Evolutionary conservation across 2,329 filamentous ascomycete genomes (phyloP), one percentile per base, ranked within the genome.

Genomic region (Pseudonectria buxi): DNA sequence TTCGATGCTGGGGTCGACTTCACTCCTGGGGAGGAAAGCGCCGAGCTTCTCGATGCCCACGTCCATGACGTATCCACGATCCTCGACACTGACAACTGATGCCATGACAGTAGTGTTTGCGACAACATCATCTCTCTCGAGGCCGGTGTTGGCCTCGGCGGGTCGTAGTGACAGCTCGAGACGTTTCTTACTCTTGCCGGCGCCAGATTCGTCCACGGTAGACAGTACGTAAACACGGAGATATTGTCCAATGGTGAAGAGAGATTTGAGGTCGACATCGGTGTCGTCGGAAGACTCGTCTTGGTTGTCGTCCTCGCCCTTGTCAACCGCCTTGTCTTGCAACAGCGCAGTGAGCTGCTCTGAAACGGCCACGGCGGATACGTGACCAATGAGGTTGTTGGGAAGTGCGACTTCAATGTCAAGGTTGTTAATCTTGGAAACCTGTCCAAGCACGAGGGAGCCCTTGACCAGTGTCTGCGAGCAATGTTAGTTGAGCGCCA

Each of bases 51-150:
- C 70, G 6, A 96, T 68, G 13, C 87, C 87, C 26, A 96, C 64
- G 49, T 95, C 87, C 87, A 98, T 95, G 37, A 96, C 77, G 39
- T 92, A 74, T 43, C 92, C 92, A 54, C 95, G 89, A 51, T 98
- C 94, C 61, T 98, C 90, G n/a, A 94, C 83, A 60, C 90, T 98
- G 33, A 75, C 64, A 16, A 98, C 81, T 0, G 88, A 83, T 2
- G 88, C 90, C 72, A 96, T 94, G 14, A 96, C 68, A 30, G 85
- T 88, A 45, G 71, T 73, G 53, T 94, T 83, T 27, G 74, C 63
- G 9, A 92, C 78, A 9, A 95, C 62, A 50, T 87, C 86, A 27
- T 83, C 77, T 46, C 77, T 74, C 4, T 74, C 69, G 14, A 98
- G 67, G 2, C 85, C 82, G 3, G 74, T 73, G 58, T 98, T 98